These are phyloP conservation scores for Gossypium thurberi DNA, from an alignment of 345 rosid genomes.

Conservation along the genomic window DNA sequence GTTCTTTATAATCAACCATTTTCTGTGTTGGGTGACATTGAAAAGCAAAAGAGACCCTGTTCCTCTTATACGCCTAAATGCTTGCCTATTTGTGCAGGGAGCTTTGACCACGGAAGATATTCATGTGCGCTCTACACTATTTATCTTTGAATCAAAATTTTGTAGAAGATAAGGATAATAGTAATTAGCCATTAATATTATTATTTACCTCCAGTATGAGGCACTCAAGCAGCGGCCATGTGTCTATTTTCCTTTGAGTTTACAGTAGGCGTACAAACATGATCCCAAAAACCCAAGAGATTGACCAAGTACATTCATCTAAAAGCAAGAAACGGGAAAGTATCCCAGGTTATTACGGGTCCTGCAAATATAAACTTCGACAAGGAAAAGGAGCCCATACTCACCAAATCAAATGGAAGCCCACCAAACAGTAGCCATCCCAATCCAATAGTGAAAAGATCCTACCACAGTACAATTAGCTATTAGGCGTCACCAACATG, in stretches of 20 bases:
- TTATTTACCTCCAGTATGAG: constrained; percentile 13
- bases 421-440: constrained; percentile 80
- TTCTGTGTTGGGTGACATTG: neutral
- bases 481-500: neutral
- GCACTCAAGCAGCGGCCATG: neutral
- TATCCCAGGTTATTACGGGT: neutral
- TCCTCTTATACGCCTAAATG: neutral
- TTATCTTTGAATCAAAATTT: constrained; percentile 17
- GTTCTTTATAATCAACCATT: neutral
- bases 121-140: neutral
- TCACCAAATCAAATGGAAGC: constrained; percentile 15
- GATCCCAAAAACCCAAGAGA: constrained; percentile 53
- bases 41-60: neutral
- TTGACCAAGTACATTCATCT: constrained; percentile 52
- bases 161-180: neutral
- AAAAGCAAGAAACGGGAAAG: constrained; percentile 14
- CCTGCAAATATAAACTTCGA: neutral
- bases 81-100: neutral
- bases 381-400: neutral
- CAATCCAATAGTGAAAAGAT: constrained; percentile 57
- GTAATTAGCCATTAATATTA: neutral
- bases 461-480: constrained; percentile 31
- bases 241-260: constrained; percentile 33
- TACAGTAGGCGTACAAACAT: constrained; percentile 48
- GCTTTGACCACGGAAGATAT: neutral